Evolutionary conservation across 2,329 filamentous ascomycete genomes (phyloP).

Genomic region (Microcyclosporella mali): DNA sequence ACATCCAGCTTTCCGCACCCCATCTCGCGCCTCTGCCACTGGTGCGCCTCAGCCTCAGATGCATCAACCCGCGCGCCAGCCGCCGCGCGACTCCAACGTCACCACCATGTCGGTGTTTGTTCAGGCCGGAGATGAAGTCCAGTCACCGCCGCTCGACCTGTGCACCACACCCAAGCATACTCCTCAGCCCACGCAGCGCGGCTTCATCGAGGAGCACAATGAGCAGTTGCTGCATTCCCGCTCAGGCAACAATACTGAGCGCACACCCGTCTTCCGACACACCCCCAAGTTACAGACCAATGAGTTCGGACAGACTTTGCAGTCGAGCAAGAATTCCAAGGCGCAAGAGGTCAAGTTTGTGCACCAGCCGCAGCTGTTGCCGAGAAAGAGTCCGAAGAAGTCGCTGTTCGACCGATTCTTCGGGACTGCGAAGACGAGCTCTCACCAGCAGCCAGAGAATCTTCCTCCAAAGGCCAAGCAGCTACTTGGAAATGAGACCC

Average conservation of each 20-base stretch:
- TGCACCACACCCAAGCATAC: conserved; percentile 20
- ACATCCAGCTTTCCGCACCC: conserved; percentile 24
- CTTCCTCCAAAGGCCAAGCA: conserved; percentile 5
- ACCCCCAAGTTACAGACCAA: conserved; percentile 20
- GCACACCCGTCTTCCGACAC: conserved; percentile 23
- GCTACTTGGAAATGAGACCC: conserved; percentile 1
- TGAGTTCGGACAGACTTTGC: conserved; percentile 15
- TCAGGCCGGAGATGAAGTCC: conserved; percentile 9
- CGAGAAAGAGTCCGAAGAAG: conserved; percentile 7
- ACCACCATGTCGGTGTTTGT: conserved; percentile 28
- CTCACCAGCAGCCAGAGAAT: too few species aligned
- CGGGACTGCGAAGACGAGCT: too few species aligned
- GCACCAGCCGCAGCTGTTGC: conserved; percentile 7
- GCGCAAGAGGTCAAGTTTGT: conserved; percentile 4
- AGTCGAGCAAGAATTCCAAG: conserved; percentile 12
- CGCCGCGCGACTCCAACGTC: conserved; percentile 15
- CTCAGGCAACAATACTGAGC: conserved; percentile 30
- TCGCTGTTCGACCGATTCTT: conserved; percentile 3
- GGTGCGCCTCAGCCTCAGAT: not conserved
- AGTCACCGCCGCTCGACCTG: conserved; percentile 23
- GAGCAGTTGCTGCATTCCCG: conserved; percentile 26
- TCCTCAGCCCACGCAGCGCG: conserved; percentile 33
- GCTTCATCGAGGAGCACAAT: conserved; percentile 35
- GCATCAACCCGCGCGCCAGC: conserved; percentile 11
- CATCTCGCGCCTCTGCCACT: conserved; percentile 6